Evolutionary conservation across 2,329 filamentous ascomycete genomes (phyloP).

Genomic region (Myotisia sp.): DNA sequence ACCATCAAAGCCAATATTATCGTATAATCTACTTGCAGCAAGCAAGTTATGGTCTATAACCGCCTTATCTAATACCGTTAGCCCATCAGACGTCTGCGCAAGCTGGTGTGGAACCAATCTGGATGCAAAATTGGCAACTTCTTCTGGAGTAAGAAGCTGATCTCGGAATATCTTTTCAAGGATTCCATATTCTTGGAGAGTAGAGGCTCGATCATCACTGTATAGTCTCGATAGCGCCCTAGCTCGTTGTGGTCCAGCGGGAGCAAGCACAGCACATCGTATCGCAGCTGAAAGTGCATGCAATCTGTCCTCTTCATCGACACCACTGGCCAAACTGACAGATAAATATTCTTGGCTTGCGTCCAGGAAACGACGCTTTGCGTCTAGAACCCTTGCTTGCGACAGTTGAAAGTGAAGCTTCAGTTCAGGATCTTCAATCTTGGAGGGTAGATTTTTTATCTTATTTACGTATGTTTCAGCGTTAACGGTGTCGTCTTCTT

Average conservation of each 20-base stretch:
- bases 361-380: conserved; percentile 75
- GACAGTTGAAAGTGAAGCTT: conserved; percentile 78
- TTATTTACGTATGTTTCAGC: conserved; percentile 86
- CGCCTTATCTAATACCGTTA: conserved; percentile 81
- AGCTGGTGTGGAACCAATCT: conserved; percentile 77
- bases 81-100: conserved; percentile 75
- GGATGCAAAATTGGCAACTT: conserved; percentile 73
- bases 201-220: conserved; percentile 73
- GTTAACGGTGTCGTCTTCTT: conserved; percentile 76
- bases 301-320: conserved; percentile 77
- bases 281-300: conserved; percentile 76
- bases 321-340: conserved; percentile 60
- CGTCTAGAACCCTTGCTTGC: conserved; percentile 84
- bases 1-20: conserved; percentile 60
- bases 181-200: conserved; percentile 63
- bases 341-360: conserved; percentile 79
- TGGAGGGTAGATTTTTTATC: conserved; percentile 67
- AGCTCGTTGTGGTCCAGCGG: conserved; percentile 72
- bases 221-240: conserved; percentile 70
- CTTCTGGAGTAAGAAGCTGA: conserved; percentile 61
- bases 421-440: conserved; percentile 57
- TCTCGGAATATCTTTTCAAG: conserved; percentile 97
- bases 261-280: conserved; percentile 81
- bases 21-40: conserved; percentile 64
- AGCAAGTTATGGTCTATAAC: conserved; percentile 94